These are phyloP conservation scores for Mrakia blollopis DNA, from an alignment of 768 basidiomycete species.

Conservation along the genomic window DNA sequence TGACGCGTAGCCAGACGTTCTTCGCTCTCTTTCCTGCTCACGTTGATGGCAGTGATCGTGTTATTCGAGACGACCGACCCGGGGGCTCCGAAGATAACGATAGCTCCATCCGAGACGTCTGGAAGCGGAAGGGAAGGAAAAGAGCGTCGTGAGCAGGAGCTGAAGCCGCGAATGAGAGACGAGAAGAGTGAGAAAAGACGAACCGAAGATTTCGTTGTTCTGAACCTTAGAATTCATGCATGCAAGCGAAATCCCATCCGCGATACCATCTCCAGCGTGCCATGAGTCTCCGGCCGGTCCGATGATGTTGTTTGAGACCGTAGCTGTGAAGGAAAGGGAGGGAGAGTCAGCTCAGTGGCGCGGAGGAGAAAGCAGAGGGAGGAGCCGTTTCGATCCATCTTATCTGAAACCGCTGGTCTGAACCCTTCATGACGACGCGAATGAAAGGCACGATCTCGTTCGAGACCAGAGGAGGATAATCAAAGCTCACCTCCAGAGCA, in stretches of 20 bases:
- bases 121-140: not conserved
- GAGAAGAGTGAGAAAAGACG: no score
- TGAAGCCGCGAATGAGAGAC: no score
- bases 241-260: slow-evolving; percentile 13
- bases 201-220: slow-evolving; percentile 4
- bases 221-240: not conserved
- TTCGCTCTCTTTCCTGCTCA: not conserved
- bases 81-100: slow-evolving; percentile 14
- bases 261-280: not conserved
- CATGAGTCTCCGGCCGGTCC: slow-evolving; percentile 11
- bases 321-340: not conserved
- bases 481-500: slow-evolving; percentile 2
- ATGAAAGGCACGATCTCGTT: no score
- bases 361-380: no score
- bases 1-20: not conserved
- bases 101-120: slow-evolving; percentile 10
- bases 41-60: not conserved
- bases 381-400: no score
- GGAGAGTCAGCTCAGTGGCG: not conserved
- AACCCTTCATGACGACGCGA: no score
- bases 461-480: not conserved
- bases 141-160: no score
- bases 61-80: not conserved
- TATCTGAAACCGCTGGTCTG: no score
- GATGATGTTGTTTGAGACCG: slow-evolving; percentile 12